Evolutionary conservation across 2,329 filamentous ascomycete genomes (phyloP), one percentile per base, ranked within the genome.

Genomic region (Sporothrix sp.): DNA sequence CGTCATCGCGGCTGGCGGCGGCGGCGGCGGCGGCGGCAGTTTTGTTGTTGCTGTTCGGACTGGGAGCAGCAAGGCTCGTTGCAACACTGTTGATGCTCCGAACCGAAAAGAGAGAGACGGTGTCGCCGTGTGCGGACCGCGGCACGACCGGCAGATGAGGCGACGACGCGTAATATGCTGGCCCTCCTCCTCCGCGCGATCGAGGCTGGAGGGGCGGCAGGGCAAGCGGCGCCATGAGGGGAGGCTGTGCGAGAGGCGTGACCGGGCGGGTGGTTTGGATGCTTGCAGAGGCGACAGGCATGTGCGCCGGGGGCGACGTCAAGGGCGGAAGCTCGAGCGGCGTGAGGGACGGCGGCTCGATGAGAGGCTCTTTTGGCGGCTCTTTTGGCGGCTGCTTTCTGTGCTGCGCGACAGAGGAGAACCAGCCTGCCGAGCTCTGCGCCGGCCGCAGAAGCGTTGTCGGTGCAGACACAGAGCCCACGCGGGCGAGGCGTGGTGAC

Each of bases 1-100:
- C 39, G 10, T 59, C 44, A 9, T 49, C 46, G 8, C 37, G 13
- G 18, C n/a, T n/a, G n/a, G n/a, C n/a, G n/a, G n/a, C n/a, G n/a
- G n/a, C n/a, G n/a, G n/a, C n/a, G n/a, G n/a, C n/a, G n/a, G n/a
- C n/a, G n/a, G n/a, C n/a, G n/a, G n/a, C n/a, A n/a, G 25, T 33
- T 20, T 21, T 30, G 28, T 33, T 33, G 25, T 40, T 40, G 13
- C 25, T 28, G 3, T 14, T 20, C 25, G 43, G 25, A 8, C 8
- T 20, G 20, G 25, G n/a, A n/a, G n/a, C n/a, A n/a, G n/a, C n/a
- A n/a, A n/a, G 23, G 11, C 18, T 32, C n/a, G 36, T 32, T 3
- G 45, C 25, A n/a, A n/a, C 25, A 11, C 45, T 48, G 11, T 25
- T 27, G 35, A 38, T 38, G 25, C 33, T 48, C 4, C 25, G 45